Evolutionary conservation across 2,329 filamentous ascomycete species (phyloP), one percentile per base, ranked within the genome.

Genomic region (Polychaeton citri): DNA sequence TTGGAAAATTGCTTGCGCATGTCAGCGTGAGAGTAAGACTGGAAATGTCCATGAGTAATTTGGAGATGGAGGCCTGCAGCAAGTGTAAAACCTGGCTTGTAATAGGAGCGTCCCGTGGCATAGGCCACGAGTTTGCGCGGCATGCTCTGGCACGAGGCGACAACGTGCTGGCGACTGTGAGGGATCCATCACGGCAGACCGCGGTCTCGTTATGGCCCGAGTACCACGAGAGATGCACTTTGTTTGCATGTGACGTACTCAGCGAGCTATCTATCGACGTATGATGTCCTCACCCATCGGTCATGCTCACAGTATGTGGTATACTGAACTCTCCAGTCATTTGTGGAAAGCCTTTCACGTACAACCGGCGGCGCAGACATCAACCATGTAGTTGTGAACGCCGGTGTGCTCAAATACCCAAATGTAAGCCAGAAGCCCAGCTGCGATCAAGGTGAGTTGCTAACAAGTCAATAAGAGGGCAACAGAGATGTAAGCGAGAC

Each of bases 371-470:
- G 59, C 38, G 49, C 65, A 34, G 63, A 56, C 39, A 63, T 72
- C 33, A 68, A 72, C 52, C 65, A 66, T 52, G 62, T 70, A 26
- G 62, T 75, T n/a, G 44, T 74, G 36, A 74, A 73, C 54, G 70
- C 71, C 20, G 71, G 70, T 32, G 63, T 74, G 5, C 48, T 72
- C 44, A 59, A 64, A 46, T 74, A 73, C 53, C 69, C 70, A 3
- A 71, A 71, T 58, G 69, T 72, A 58, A 56, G 62, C 50, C 18
- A 3, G 5, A 17, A 17, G 13, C 13, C 21, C 31, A 21, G 19
- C 19, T 6, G 24, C 2, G n/a, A 17, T 21, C n/a, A 12, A 5
- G 24, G 17, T 34, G 13, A 13, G 21, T 26, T 13, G 13, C 21
- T 26, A 26, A 26, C 21, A 13, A 8, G 33, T 33, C 28, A 19